Base-by-base conservation (phyloP, 2,329 filamentous ascomycete species). In the Mycosphaerelloides madeirae region DNA sequence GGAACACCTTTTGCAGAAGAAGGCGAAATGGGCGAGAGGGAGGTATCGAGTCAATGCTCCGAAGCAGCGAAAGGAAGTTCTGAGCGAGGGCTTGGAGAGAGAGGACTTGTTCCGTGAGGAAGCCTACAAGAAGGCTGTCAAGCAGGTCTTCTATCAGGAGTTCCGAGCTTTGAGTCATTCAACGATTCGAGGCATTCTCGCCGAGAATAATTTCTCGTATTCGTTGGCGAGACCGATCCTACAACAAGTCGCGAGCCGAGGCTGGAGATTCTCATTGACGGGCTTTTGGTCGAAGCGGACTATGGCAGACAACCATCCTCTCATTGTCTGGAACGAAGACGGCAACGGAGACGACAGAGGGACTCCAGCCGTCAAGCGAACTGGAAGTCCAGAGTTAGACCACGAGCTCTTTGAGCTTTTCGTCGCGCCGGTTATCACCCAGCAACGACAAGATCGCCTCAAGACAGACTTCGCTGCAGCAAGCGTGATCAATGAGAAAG, bases 121-220 rank as follows among this genome's bases (percentile, higher is more conserved):
- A 3, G 74, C 72, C 39, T 93, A 93, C 67, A 81, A 81, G 53
- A 71, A 76, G 47, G 85, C 85, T 6, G 85, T 84, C 6, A 80
- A 79, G 60, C 67, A 70, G n/a, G 70, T 86, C 18, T 77, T 85
- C 18, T 83, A 80, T 65, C 77, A 81, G 44, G 87, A 93, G 65
- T 93, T 91, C 69, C 83, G 81, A 57, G 83, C 81, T 15, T 69
- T 91, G 32, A 81, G 84, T 11, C 78, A 79, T 46, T 86, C 84
- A 1, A 81, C 85, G 3, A 84, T 91, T 65, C 80, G 83, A 59
- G 86, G 83, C 7, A 85, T 93, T 6, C 75, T 93, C 37, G 86
- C 85, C 38, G 87, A 93, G 64, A 80, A 78, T 59, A 93, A 93
- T 66, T 82, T 86, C 65, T 85, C 83, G 7, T 93, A 91, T 58